phyloP scores from a whole-genome alignment of 306 rosid genomes.

The Rubus parviflorus region DNA sequence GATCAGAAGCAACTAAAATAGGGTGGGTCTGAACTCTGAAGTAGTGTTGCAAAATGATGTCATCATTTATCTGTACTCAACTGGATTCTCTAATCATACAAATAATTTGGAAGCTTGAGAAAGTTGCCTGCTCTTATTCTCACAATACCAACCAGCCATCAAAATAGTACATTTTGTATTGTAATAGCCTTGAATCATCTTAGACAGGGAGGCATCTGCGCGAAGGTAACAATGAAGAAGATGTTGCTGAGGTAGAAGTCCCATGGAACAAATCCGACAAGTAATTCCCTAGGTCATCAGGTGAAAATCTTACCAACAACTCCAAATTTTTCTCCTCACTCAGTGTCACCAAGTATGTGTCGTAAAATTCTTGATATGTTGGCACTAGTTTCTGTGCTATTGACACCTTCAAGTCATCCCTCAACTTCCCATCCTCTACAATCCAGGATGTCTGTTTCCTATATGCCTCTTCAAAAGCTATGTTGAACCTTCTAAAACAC shows the following conservation, averaged over 20 bases:
- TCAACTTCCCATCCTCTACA: conserved; percentile 40
- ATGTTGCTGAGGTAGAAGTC: conserved; percentile 28
- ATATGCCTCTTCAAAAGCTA: conserved; percentile 46
- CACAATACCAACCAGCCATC: not conserved
- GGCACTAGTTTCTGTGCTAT: conserved; percentile 46
- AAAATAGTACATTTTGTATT: conserved; percentile 9
- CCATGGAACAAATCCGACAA: conserved; percentile 54
- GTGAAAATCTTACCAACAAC: conserved; percentile 30
- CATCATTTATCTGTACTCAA: not conserved
- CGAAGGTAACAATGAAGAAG: conserved; percentile 14
- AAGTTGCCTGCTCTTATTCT: not conserved
- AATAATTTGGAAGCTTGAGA: not conserved
- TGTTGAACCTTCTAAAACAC: conserved; percentile 31
- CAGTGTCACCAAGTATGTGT: not conserved
- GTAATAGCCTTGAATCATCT: not conserved
- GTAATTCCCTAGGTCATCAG: conserved; percentile 56
- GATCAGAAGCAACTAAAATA: not conserved
- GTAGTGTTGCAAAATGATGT: conserved; percentile 1
- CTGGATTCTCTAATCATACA: not conserved
- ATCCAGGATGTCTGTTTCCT: conserved; percentile 50
- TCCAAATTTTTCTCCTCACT: conserved; percentile 33
- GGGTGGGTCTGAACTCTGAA: not conserved
- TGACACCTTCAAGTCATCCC: conserved; percentile 45
- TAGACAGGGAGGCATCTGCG: conserved; percentile 8
- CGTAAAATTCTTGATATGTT: conserved; percentile 35